These are phyloP conservation scores for Kockiozyma suomiensis DNA, from an alignment of 805 yeast genomes.

Conservation along the genomic window DNA sequence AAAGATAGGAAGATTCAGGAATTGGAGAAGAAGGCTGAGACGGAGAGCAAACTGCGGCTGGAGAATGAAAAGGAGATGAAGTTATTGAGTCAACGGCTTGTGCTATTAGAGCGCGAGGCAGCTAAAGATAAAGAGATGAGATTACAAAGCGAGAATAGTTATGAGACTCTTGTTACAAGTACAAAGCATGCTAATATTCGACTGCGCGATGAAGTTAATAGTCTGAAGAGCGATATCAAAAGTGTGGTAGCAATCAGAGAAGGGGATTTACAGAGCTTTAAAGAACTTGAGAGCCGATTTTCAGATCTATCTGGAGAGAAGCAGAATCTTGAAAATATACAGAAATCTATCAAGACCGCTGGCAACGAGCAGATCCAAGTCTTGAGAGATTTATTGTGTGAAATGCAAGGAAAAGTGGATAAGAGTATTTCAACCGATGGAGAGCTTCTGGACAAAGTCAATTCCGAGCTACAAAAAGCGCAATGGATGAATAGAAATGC, in stretches of 20 bases:
- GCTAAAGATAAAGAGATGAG: constrained; percentile 23
- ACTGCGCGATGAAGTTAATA: constrained; percentile 15
- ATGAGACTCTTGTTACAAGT: constrained; percentile 18
- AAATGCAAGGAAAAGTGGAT: constrained; percentile 11
- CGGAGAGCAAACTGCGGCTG: constrained; percentile 3
- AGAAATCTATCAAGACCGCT: not conserved
- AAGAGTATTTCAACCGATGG: constrained; percentile 7
- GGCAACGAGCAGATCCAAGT: constrained; percentile 8
- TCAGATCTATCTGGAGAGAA: constrained; percentile 11
- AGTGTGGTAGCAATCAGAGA: constrained; percentile 6
- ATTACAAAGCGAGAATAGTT: constrained; percentile 22
- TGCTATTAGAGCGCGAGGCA: constrained; percentile 15
- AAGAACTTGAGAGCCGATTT: not conserved
- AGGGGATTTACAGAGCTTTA: constrained; percentile 10
- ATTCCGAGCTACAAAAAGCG: constrained; percentile 11
- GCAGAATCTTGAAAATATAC: constrained; percentile 6
- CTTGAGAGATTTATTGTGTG: not conserved
- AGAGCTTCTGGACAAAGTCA: constrained; percentile 8
- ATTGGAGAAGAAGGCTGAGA: constrained; percentile 56
- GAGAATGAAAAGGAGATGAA: not conserved
- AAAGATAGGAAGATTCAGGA: constrained; percentile 71
- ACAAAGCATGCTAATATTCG: constrained; percentile 12
- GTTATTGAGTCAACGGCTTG: constrained; percentile 10
- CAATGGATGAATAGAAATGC: constrained; percentile 25
- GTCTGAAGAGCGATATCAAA: constrained; percentile 14